Conservation (phyloP, 2,329 filamentous ascomycete genomes). For the Sclerotinia sclerotiorum region DNA sequence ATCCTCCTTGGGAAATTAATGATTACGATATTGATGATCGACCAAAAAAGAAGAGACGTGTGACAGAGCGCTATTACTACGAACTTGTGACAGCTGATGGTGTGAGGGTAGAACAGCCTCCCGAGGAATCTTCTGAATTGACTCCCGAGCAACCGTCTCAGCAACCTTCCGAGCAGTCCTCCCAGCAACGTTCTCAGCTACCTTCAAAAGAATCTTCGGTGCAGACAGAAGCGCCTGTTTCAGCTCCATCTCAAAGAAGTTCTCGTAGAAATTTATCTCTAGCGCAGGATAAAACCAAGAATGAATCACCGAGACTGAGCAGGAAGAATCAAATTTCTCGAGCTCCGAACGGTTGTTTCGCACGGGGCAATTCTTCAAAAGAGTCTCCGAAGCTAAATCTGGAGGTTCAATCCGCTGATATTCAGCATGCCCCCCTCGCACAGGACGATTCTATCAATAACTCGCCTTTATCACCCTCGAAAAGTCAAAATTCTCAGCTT, state of each 20-base stretch:
- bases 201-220: slow-evolving; percentile 4
- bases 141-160: neutral
- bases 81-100: slow-evolving; percentile 39
- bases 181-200: neutral
- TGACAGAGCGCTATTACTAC: slow-evolving; percentile 36
- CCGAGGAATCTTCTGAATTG: slow-evolving; percentile 10
- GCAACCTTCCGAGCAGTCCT: slow-evolving; percentile 12
- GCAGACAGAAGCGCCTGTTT: slow-evolving; percentile 4
- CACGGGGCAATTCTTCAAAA: neutral
- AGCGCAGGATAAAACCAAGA: neutral
- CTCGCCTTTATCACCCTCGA: neutral
- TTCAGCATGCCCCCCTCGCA: neutral
- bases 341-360: neutral
- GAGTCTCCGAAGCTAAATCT: neutral
- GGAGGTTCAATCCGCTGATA: neutral
- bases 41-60: slow-evolving; percentile 38
- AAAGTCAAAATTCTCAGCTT: neutral
- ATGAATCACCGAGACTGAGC: neutral
- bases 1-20: slow-evolving; percentile 41
- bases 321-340: neutral
- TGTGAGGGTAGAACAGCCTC: slow-evolving; percentile 29
- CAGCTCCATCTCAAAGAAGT: slow-evolving; percentile 16
- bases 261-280: slow-evolving; percentile 18
- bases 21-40: slow-evolving; percentile 40
- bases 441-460: neutral